Base-by-base conservation (phyloP, 2,329 filamentous ascomycete genomes). In the Fusarium veterinarium region DNA sequence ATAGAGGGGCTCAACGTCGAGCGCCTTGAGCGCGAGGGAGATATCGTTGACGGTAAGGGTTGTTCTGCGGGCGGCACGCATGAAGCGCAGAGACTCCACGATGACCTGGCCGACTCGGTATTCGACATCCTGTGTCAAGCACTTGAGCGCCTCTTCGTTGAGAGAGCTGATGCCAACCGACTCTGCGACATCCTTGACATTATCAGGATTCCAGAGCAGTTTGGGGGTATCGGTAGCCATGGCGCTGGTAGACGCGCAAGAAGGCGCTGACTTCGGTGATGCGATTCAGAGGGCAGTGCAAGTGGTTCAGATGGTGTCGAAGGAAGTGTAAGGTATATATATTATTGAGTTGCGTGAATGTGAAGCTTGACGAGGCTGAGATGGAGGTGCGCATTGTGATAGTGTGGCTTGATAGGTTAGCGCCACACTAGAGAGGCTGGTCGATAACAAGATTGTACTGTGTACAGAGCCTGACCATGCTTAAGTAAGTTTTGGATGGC, bases 1-100 rank as follows among this genome's bases (percentile, higher is more conserved):
- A 79, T 98, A 98, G 3, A 98, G 88, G 2, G 96, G 96, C 82
- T 99, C 96, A 30, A 98, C 93, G 78, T 98, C 95, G 55, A 99
- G 87, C 16, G 95, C 91, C 70, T 91, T 91, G 72, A 99, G 85
- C 8, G 96, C 96, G 74, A 95, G 91, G 51, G 94, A 91, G 63
- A 98, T 90, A 82, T 99, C 96, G 78, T 95, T 93, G 55, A 96
- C 97, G 25, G 92, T 95, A 74, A 99, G 86, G 1, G 93, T 92
- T 3, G 95, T 98, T 71, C 96, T 91, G 81, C 93, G 93, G 28
- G 92, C 91, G 78, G 95, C 93, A 77, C 95, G 94, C 96, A 99
- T 99, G 81, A 97, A 96, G 80, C 97, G 97, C 77, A 98, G 87
- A 6, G 95, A 93, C 84, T 98, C 95, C 77, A 97, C 92, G 72